phyloP scores from a whole-genome alignment of 2,329 filamentous ascomycete species.

The Fusarium palustre region DNA sequence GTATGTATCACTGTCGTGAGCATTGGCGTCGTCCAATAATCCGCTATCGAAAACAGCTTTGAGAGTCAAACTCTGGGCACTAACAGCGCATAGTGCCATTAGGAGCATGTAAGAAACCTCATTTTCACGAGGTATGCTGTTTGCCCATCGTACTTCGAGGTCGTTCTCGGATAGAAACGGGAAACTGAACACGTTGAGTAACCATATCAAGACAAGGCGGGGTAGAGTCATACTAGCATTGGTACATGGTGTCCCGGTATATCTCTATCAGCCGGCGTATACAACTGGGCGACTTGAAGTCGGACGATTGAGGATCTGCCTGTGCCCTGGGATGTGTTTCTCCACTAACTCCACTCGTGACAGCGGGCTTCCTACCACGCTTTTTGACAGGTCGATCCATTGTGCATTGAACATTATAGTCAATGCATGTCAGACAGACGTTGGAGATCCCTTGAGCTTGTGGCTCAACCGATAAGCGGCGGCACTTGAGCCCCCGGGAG shows the following conservation, averaged over 20 bases:
- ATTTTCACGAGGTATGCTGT: accelerated
- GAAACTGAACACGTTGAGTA: neutral
- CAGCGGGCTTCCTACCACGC: neutral
- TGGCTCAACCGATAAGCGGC: neutral
- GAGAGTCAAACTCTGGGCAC: conserved; percentile 4
- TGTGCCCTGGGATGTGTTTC: accelerated
- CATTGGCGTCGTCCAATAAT: neutral
- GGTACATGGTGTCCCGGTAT: conserved; percentile 5
- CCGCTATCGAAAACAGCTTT: neutral
- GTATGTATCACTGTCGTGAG: neutral
- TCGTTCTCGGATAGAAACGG: neutral
- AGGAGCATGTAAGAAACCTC: neutral
- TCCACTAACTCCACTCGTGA: neutral
- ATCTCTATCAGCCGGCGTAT: neutral
- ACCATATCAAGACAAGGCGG: accelerated
- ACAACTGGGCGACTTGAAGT: neutral
- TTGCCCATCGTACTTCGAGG: neutral
- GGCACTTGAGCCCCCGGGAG: neutral
- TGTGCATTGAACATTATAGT: neutral
- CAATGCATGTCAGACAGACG: neutral
- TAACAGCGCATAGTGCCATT: neutral
- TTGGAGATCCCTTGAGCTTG: neutral
- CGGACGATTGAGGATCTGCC: neutral
- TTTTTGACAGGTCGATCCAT: neutral
- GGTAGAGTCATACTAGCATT: neutral